Base-by-base conservation (phyloP, 139 green algal species). In the Monoraphidium neglectum region DNA sequence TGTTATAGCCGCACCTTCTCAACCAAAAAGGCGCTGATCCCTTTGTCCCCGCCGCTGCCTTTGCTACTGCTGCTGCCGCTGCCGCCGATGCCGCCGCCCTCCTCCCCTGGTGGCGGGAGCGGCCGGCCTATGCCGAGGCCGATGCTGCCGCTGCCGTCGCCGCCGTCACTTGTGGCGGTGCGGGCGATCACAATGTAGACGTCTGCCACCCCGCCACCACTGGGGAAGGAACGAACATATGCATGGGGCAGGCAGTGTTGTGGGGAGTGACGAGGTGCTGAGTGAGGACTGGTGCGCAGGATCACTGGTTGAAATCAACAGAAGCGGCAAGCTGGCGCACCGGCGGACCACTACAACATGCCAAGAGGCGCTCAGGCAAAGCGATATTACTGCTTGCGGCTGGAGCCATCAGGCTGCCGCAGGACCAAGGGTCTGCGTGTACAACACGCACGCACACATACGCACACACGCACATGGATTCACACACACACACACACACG, bases 1-100 rank as follows among this genome's bases (percentile, higher is more conserved):
- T 30, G 8, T 23, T 23, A 13, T 18, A 10, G 56, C 12, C 6
- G 8, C 62, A 28, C 43, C 38, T 75, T 74, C 37, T 80, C 75
- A 16, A 80, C 75, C 13, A 80, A 0, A 36, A 80, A 80, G 18
- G 75, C 75, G 24, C 36, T 80, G 65, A 80, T 80, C 8, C 49
- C n/a, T n/a, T n/a, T n/a, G n/a, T n/a, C 38, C 21, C 62, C 73
- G 28, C 53, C 18, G 47, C 68, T 33, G 47, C 66, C 28, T 18
- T 35, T 49, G 68, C 26, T 4, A 26, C 43, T 40, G n/a, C 66
- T 36, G 38, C 64, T 5, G 6, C 37, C 64, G 1, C 21, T 51
- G 8, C 43, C 8, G 43, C 43, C 43, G 43, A 8, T 12, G 43
- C 43, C 43, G 43, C 43, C 43, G 43, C 43, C 43, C 43, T 21